These are phyloP conservation scores for Aphanomyces astaci DNA, from an alignment of 352 stramenopile species.

Conservation along the genomic window DNA sequence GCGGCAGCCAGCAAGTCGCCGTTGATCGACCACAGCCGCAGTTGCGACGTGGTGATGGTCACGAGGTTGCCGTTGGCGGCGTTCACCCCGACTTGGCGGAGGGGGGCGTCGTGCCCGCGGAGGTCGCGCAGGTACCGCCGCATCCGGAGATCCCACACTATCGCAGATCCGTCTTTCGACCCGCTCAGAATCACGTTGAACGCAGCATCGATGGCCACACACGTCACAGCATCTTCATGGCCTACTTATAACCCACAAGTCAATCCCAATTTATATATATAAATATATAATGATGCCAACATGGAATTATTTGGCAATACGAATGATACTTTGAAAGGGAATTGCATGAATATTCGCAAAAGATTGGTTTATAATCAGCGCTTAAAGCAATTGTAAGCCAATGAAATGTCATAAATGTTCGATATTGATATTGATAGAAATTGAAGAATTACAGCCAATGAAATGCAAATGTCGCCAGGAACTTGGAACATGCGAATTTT, in stretches of 20 bases:
- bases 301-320: no score
- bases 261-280: no score
- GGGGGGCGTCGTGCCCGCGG: conserved; percentile 36
- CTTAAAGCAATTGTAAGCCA: no score
- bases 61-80: conserved; percentile 54
- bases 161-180: conserved; percentile 43
- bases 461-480: no score
- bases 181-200: conserved; percentile 64
- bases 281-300: no score
- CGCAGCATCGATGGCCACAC: conserved; percentile 61
- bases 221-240: conserved; percentile 49
- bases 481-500: no score
- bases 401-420: no score
- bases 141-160: conserved; percentile 67
- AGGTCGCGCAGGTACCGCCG: conserved; percentile 52
- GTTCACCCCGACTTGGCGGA: conserved; percentile 61
- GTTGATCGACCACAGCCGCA: conserved; percentile 75
- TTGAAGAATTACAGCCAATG: no score
- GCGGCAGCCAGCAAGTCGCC: conserved; percentile 59
- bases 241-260: conserved; percentile 26
- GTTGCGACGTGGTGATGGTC: conserved; percentile 38
- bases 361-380: no score
- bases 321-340: no score
- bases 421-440: no score
- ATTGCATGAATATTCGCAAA: no score